Base-by-base conservation (phyloP, 1,284 basidiomycete species). In the Cryptococcus neoformans region DNA sequence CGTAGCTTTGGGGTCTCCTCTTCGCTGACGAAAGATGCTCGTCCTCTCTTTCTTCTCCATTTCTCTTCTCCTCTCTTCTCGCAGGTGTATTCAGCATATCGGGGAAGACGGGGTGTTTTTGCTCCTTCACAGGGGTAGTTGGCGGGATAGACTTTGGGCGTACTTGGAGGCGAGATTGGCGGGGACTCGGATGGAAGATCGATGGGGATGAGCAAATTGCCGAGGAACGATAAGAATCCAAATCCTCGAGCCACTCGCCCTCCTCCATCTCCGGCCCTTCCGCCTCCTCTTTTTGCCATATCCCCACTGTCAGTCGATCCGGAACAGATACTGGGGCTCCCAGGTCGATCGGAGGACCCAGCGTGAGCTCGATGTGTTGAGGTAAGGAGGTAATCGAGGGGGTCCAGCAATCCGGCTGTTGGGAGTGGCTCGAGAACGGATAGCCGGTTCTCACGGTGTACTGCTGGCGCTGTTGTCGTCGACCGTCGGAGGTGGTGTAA, bases 391-490 rank as follows among this genome's bases (percentile, higher is more conserved):
- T 62, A 57, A 54, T 57, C 62, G 56, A 63, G 62, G 47, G 62
- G 62, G 51, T 63, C 62, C 51, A 60, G 49, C 54, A 63, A 40
- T 45, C 59, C 56, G 51, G 62, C 53, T 42, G 58, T 60, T 10
- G 62, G 62, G 45, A 63, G 53, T 53, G 62, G 58, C 41, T 63
- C 62, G 47, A 63, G 62, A 44, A 55, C 49, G 46, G 62, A 63
- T 55, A 34, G n/a, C 36, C 44, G 44, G 16, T 11, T 17, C 4
- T 28, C 21, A 21, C 21, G 21, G 21, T 42, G 16, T 51, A 16
- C 12, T 51, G n/a, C 49, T 51, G 35, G 49, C 38, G 38, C 40
- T 28, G 28, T 37, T 7, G 16, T 6, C 40, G 14, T 34, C 37
- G 40, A 12, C 17, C 8, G 49, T 16, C 21, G 40, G 12, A 40